phyloP scores from a whole-genome alignment of 208 protist genomes.

The Acanthamoeba sp. region DNA sequence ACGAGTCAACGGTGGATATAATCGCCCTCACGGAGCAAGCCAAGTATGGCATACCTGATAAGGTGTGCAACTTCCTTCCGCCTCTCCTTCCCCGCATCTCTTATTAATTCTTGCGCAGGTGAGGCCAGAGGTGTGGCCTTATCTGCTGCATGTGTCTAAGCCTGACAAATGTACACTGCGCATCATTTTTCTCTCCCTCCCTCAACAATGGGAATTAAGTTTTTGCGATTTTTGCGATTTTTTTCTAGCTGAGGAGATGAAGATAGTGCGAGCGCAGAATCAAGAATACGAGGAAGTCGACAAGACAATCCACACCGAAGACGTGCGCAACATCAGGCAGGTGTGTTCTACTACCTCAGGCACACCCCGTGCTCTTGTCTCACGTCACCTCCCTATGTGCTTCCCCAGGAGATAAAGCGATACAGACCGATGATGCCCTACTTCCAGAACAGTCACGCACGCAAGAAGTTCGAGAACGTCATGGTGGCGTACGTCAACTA shows the following conservation, averaged over 20 bases:
- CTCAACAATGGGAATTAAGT: constrained; percentile 68
- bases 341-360: background rate
- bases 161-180: constrained; percentile 77
- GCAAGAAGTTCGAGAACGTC: constrained; percentile 81
- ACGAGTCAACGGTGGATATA: constrained; percentile 80
- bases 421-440: constrained; percentile 69
- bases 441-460: constrained; percentile 75
- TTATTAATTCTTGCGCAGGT: background rate
- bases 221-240: constrained; percentile 44
- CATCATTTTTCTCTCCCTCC: background rate
- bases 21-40: constrained; percentile 75
- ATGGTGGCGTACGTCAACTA: constrained; percentile 81
- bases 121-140: constrained; percentile 82
- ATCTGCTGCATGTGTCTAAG: constrained; percentile 80
- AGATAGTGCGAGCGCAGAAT: constrained; percentile 25
- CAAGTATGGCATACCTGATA: constrained; percentile 80
- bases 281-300: constrained; percentile 85
- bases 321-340: constrained; percentile 7
- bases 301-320: constrained; percentile 77
- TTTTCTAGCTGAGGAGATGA: constrained; percentile 39
- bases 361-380: no score
- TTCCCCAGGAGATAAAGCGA: background rate
- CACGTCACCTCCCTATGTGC: no score
- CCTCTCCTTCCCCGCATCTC: background rate
- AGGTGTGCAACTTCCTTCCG: constrained; percentile 38